Base-by-base conservation (phyloP, 2,329 filamentous ascomycete genomes). In the Fusarium sp. region DNA sequence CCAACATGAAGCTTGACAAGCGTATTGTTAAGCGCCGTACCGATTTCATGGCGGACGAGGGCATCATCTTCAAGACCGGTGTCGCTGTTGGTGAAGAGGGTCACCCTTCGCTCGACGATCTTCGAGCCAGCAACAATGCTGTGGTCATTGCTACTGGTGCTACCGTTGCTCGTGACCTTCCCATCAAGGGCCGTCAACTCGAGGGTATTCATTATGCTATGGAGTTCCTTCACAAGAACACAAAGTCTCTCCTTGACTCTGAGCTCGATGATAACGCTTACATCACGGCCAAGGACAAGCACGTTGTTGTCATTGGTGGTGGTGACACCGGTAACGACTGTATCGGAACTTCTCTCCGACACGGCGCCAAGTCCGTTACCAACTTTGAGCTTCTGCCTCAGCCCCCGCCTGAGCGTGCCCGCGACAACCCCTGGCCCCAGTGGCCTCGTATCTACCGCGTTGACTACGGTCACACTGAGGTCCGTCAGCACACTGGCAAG, bases 1-100 rank as follows among this genome's bases (percentile, higher is more conserved):
- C 94, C 67, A 98, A 98, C 83, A 98, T 98, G 94, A 98, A 98
- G 83, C 90, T 98, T 37, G 94, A 98, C 81, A 98, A 98, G 85
- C 92, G 92, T 73, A 88, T 97, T 63, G 94, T 98, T 58, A 94
- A 97, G 83, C 91, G 94, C 48, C 91, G 94, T 76, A 93, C 95
- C 44, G 92, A 97, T 77, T 93, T 98, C 78, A 94, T 97, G 91
- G 91, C 90, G 50, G 85, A 88, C 4, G 94, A 97, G 78, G 94
- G 94, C 44, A 80, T 97, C 72, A 83, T 84, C 47, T 97, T 96
- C 79, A 87, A 91, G 77, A 90, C 91, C 29, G 87, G 88, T 59
- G 87, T 92, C 51, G 80, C 88, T 32, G 84, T 98, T 68, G 94
- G 93, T 41, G 89, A 95, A 63, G 87, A 90, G 45, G 83, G 88